Base-by-base conservation (phyloP, 768 basidiomycete genomes). In the Xerocomellus chrysenteron region DNA sequence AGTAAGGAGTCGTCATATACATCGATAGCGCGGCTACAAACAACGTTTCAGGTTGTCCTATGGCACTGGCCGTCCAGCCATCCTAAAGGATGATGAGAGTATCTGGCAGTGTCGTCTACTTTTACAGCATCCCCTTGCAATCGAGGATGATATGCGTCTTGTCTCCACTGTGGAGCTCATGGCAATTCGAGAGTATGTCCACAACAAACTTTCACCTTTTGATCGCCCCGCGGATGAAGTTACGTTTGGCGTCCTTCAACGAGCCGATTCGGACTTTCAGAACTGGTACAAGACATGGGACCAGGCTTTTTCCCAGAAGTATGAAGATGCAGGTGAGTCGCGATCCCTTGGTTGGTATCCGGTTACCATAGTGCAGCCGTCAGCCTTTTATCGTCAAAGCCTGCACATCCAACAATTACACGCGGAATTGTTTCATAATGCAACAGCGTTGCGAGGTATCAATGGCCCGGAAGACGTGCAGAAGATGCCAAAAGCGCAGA, bases 161-260 rank as follows among this genome's bases (percentile, higher is more conserved):
- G 91, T 97, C 13, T 95, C 94, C 4, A 95, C 92, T 2, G 93
- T 98, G 28, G 94, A 98, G 66, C 80, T 96, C 54, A 93, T 94
- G 82, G 85, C 86, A 32, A 83, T 96, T 59, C 85, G 94, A 57
- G 94, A 96, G 65, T 82, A 88, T 26, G 80, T 95, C 2, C 87
- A 94, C 65, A 90, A 94, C 68, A 82, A 85, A 17, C 75, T 97
- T 42, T 83, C 86, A n/a, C 87, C 90, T 17, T 82, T 84, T 42
- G 91, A 95, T 61, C 81, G 83, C 0, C 83, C 89, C 5, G 87
- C 94, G 30, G 80, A 81, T 24, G 87, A 90, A 30, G 80, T 81
- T 49, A 89, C 92, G 42, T 87, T 94, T 67, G 78, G 78, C 19
- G 77, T 85, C 49, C 79, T 96, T 21, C 83, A 83, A 47, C 80